Evolutionary conservation across 1,139 yeast species (phyloP), one percentile per base, ranked within the genome.

Genomic region (Suhomyces taliae): DNA sequence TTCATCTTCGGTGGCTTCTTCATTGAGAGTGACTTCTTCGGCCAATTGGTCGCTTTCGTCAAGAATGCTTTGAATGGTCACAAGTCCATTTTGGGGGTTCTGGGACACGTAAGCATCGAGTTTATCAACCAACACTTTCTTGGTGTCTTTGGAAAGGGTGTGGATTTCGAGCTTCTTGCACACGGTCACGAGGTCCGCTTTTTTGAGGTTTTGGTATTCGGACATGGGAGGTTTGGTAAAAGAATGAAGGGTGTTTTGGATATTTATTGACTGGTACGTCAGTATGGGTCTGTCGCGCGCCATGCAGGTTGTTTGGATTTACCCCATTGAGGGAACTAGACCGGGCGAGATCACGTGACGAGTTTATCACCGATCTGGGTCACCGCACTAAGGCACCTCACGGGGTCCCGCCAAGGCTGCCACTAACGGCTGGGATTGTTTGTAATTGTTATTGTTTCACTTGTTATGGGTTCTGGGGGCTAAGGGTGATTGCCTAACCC

Each of bases 111-210:
- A 71, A 26, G 58, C 61, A 39, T 73, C 76, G 44, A 78, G 67
- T 56, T 72, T 74, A 35, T 72, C 74, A 35, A 74, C 60, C 58
- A 75, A 70, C 40, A 67, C 64, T 58, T 66, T 72, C 59, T 75
- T 75, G 46, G 78, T 74, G 55, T 72, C 78, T 54, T 74, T 75
- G 41, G 70, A 52, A 45, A 62, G 59, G 37, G 68, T 65, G 43
- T 63, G 60, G 45, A 73, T 55, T 26, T 70, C 76, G 36, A 72
- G 66, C 50, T 67, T 68, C 44, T 60, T 67, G 53, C 70, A 69
- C 36, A 66, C 69, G 39, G 57, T 58, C 53, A 66, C 57, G 51
- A 75, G 66, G 47, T 75, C 79, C 40, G 74, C 73, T 58, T 75
- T 75, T 52, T 61, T 69, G 55, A 59, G 63, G 45, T 58, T 56